Conservation (phyloP, 148 eudicot species). For the Spergularia bocconei region DNA sequence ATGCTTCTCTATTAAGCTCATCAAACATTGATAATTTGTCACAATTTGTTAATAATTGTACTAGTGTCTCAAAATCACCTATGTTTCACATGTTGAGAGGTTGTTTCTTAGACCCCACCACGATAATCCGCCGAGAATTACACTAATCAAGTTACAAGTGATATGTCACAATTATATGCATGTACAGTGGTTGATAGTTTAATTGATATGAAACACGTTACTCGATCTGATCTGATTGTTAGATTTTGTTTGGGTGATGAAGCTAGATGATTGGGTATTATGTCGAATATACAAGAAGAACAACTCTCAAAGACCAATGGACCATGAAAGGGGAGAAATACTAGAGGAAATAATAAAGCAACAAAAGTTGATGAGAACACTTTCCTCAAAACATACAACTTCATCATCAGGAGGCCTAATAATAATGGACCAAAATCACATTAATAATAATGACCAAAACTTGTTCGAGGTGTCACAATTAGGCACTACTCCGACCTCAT, state of each 20-base stretch:
- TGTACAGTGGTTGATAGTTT: too few relatives aligned
- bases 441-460: conserved; percentile 14
- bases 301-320: conserved; percentile 31
- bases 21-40: background rate
- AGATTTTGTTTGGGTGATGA: background rate
- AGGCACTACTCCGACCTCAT: conserved; percentile 4
- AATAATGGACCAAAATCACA: conserved; percentile 18
- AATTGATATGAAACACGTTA: too few relatives aligned
- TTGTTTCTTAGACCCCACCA: too few relatives aligned
- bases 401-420: background rate
- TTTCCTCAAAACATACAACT: conserved; percentile 25
- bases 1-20: background rate
- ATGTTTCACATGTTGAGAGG: too few relatives aligned
- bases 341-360: conserved; percentile 36
- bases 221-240: background rate
- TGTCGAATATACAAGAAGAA: conserved; percentile 53
- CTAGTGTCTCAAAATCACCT: too few relatives aligned
- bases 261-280: conserved; percentile 48
- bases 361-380: conserved; percentile 27
- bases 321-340: conserved; percentile 32
- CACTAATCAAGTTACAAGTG: too few relatives aligned
- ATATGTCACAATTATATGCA: too few relatives aligned
- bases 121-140: too few relatives aligned
- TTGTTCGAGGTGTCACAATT: conserved; percentile 25
- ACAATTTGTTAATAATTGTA: too few relatives aligned